These are phyloP conservation scores for Solanum neorickii DNA, from an alignment of 257 asterid species.

Conservation along the genomic window DNA sequence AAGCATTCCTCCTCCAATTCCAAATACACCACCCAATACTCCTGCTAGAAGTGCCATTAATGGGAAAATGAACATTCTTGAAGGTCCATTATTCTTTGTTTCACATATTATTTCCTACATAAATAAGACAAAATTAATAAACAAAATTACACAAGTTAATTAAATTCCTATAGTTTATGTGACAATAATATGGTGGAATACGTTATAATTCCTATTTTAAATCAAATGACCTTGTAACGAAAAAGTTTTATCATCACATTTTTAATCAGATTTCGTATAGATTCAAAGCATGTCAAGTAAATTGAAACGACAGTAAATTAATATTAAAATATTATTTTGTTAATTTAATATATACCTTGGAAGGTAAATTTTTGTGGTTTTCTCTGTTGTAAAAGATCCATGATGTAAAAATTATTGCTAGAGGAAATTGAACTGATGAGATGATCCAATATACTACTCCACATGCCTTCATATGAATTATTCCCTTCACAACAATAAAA, in stretches of 20 bases:
- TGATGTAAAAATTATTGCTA: conserved; percentile 49
- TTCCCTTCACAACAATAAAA: conserved; percentile 30
- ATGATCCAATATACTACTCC: conserved; percentile 80
- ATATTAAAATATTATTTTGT: not conserved
- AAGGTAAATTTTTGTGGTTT: not conserved
- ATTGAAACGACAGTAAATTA: not conserved
- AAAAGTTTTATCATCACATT: no score
- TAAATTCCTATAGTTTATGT: not conserved
- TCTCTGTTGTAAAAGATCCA: conserved; percentile 34
- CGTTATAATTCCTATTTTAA: not conserved
- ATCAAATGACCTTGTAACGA: not conserved
- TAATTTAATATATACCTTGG: conserved; percentile 16
- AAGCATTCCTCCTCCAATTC: conserved; percentile 97
- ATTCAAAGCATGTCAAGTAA: not conserved
- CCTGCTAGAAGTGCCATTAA: conserved; percentile 77
- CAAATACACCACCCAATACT: conserved; percentile 70
- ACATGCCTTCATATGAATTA: conserved; percentile 49
- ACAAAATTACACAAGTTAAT: not conserved
- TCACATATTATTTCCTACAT: conserved; percentile 29
- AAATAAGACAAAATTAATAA: not conserved
- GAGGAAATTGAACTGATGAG: conserved; percentile 61
- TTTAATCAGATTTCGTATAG: not conserved
- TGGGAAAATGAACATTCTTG: conserved; percentile 39
- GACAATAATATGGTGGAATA: not conserved
- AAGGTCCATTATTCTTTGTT: not conserved